Conservation (phyloP, 306 rosid species). For the Quercus alba region DNA sequence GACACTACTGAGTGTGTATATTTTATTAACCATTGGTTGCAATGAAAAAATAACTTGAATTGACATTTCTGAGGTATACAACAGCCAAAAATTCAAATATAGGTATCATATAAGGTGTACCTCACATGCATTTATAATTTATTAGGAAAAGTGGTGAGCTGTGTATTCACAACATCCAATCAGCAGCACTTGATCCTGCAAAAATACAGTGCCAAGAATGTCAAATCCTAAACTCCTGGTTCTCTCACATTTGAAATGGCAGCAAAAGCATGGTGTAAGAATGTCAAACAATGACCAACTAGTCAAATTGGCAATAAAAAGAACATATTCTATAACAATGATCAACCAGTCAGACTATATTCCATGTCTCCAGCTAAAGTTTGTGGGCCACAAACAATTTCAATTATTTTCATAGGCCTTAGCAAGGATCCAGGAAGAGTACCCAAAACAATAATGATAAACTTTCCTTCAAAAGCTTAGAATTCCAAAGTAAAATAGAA, state of each 20-base stretch:
- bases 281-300: background rate
- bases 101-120: conserved; percentile 10
- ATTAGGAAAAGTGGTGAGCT: background rate
- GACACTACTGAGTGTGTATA: background rate
- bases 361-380: background rate
- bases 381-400: background rate
- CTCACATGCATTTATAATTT: background rate
- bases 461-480: background rate
- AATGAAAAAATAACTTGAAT: background rate
- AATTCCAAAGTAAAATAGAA: background rate
- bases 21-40: background rate
- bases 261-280: background rate
- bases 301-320: background rate
- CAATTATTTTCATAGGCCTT: background rate
- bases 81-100: background rate
- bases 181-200: conserved; percentile 16
- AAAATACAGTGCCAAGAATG: background rate
- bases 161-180: background rate
- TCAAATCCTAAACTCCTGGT: background rate
- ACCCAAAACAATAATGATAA: background rate
- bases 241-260: background rate
- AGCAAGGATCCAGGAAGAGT: background rate
- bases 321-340: background rate
- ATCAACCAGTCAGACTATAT: background rate
- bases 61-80: background rate